Base-by-base conservation (phyloP, 2,329 filamentous ascomycete species). In the Fusarium ramigenum region DNA sequence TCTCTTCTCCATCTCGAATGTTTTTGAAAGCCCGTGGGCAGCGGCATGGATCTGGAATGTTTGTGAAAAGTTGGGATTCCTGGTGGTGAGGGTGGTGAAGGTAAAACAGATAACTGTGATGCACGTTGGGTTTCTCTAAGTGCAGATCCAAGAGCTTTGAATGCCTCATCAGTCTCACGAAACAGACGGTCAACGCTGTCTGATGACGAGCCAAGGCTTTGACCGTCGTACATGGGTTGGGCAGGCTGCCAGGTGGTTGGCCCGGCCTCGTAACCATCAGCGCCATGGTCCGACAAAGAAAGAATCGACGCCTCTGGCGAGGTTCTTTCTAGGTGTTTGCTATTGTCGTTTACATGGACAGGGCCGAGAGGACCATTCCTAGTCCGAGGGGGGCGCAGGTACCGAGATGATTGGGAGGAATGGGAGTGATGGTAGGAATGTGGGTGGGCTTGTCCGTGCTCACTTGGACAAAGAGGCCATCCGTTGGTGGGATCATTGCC, bases 111-210 rank as follows among this genome's bases (percentile, higher is more conserved):
- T n/a, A 43, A 18, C 36, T 70, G 75, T 3, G 75, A 75, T 28
- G 60, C 59, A 53, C 62, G 73, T 32, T 54, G 60, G 23, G 82
- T 81, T 59, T 86, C 81, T 40, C 79, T 80, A 43, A 88, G 78
- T 23, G 83, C 82, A 57, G 78, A 80, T 6, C 82, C 84, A 30
- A 86, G 83, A 18, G 83, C 82, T 76, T 83, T 82, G 78, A 88
- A 88, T 34, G 87, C 85, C 63, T 85, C 82, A 67, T 89, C 86
- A 8, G 86, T 84, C 74, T 88, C 84, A 68, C 81, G 80, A 52
- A 87, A 85, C 69, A 89, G 81, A 69, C 84, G 80, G 59, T 85
- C 82, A 7, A 86, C 79, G 63, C 82, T 82, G 43, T 83, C 79
- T 18, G 81, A 82, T 72, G 81, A 76, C 43, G 66, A 66, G 40